Base-by-base conservation (phyloP, 192 early-diverging fungal species). In the Coemansia sp. region DNA sequence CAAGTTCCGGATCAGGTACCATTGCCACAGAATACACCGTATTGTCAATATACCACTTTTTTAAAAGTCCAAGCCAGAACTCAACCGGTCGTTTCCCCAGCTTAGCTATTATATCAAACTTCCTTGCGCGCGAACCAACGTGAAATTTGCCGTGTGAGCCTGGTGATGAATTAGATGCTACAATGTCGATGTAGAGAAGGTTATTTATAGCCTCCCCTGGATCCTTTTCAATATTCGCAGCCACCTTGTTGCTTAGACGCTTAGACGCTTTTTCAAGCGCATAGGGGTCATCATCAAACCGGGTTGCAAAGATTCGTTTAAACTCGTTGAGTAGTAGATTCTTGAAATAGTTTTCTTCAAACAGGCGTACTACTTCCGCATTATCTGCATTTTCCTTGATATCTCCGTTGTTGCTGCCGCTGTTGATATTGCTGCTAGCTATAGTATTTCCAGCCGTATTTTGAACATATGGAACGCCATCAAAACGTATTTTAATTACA, bases 401-500 rank as follows among this genome's bases (percentile, higher is more conserved):
- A 49, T 43, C 74, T 4, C 71, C 78, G 0, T 56, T 64, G 13
- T 69, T 68, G 2, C 47, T 60, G 9, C 66, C 66, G 15, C 67
- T 81, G 12, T 72, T 67, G 12, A 62, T 67, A 11, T 59, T 65
- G n/a, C 67, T 63, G 42, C 69, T 58, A 9, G 78, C 45, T 12
- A 65, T 67, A 41, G 77, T 61, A 4, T 87, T 65, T 8, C 23
- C 40, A 39, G 43, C 23, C 64, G 62, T 11, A 37, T 38, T 58
- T 6, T 59, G 21, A 1, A 56, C 39, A 39, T 76, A 76, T 15
- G 83, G 86, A 63, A 93, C 87, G 8, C 88, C 89, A 65, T 74
- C 83, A 68, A 95, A 93, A 9, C 73, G 61, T n/a, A 94, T 21
- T 13, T 84, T 54, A 19, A 95, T 49, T 10, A 84, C 79, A 8